Evolutionary conservation across 2,329 filamentous ascomycete genomes (phyloP).

Genomic region (Dichotomopilus funicola): DNA sequence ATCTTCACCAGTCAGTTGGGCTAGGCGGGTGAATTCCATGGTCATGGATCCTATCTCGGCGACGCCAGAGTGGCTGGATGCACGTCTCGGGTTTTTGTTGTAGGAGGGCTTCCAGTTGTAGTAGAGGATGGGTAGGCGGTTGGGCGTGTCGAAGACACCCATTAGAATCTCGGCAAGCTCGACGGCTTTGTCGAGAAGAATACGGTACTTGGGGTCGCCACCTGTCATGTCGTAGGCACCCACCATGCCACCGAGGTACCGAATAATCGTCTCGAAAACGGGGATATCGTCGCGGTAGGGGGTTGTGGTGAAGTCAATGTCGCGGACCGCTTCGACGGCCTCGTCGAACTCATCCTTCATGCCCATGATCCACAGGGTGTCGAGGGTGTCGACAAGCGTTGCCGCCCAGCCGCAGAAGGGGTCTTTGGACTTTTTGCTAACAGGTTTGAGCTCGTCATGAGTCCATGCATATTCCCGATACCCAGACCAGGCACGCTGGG

Average conservation of each 20-base stretch:
- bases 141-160: conserved; percentile 83
- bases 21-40: conserved; percentile 83
- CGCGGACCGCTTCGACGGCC: conserved; percentile 59
- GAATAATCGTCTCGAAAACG: conserved; percentile 88
- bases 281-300: conserved; percentile 60
- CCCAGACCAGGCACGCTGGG: conserved; percentile 72
- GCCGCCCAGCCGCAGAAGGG: conserved; percentile 91
- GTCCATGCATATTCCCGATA: conserved; percentile 77
- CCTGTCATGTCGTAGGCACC: conserved; percentile 81
- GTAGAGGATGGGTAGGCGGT: conserved; percentile 81
- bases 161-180: conserved; percentile 77
- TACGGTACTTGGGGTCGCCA: conserved; percentile 46
- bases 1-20: conserved; percentile 72
- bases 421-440: conserved; percentile 61
- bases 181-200: conserved; percentile 69
- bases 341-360: conserved; percentile 73
- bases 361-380: conserved; percentile 84
- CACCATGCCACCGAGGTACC: conserved; percentile 81
- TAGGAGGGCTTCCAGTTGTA: conserved; percentile 68
- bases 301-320: conserved; percentile 78
- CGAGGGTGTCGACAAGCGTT: conserved; percentile 73
- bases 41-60: conserved; percentile 75
- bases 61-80: conserved; percentile 48
- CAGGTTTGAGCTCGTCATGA: conserved; percentile 77
- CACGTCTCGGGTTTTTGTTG: conserved; percentile 57